phyloP scores from a whole-genome alignment of 352 stramenopile genomes.

The Phytophthora capsici region DNA sequence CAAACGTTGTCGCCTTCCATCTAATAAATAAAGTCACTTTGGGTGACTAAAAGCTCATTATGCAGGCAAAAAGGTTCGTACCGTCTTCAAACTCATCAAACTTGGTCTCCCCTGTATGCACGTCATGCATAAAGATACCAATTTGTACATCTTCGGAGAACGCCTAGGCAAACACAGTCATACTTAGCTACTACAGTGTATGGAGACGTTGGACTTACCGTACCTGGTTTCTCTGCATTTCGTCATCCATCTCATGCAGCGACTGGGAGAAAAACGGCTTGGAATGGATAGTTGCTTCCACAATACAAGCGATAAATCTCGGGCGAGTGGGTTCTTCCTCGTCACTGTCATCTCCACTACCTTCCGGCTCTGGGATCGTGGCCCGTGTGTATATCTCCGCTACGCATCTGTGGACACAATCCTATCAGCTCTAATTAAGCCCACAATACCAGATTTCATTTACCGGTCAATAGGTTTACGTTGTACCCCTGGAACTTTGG shows the following conservation, averaged over 20 bases:
- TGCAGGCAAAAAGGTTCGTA: constrained; percentile 6
- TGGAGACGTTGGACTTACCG: neutral
- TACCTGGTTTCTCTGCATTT: constrained; percentile 32
- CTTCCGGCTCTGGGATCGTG: constrained; percentile 43
- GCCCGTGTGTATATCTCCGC: constrained; percentile 54
- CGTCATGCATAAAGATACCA: constrained; percentile 46
- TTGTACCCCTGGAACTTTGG: constrained; percentile 9
- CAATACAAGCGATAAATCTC: constrained; percentile 46
- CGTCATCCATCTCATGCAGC: constrained; percentile 38
- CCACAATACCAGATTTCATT: neutral
- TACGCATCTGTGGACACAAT: constrained; percentile 37
- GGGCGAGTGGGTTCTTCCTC: constrained; percentile 5
- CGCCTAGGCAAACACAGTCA: constrained; percentile 6
- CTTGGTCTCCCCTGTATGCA: constrained; percentile 49
- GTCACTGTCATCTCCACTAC: constrained; percentile 2
- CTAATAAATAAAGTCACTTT: constrained; percentile 23
- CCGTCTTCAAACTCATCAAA: constrained; percentile 61
- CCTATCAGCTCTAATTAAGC: constrained; percentile 18
- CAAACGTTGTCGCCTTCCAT: constrained; percentile 35
- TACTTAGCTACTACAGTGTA: neutral
- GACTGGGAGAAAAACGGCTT: constrained; percentile 44
- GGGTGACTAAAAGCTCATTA: neutral
- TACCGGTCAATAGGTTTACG: constrained; percentile 47
- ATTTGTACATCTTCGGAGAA: constrained; percentile 37
- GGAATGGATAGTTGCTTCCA: constrained; percentile 44